Base-by-base conservation (phyloP, 164 flowering plant species). In the Liriodendron chinense region DNA sequence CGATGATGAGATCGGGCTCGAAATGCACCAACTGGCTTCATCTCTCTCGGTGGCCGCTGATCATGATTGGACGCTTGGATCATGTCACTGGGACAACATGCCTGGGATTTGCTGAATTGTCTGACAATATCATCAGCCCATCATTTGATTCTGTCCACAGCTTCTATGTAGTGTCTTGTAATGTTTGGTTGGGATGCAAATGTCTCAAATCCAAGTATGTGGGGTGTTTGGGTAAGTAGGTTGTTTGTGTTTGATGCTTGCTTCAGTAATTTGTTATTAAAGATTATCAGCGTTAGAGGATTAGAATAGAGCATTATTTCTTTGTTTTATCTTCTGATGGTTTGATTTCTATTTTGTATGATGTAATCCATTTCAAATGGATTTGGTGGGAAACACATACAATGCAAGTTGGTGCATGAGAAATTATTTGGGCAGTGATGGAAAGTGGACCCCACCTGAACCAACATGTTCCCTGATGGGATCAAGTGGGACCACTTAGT, bases 21-120 rank as follows among this genome's bases (percentile, higher is more conserved):
- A 85, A 3, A 70, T 79, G 81, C 86, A 83, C 21, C 88, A 82
- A 0, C 20, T 81, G 26, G 76, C 77, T 25, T 71, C 84, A 23
- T 47, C 76, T 16, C 61, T 74, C 62, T 47, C 76, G 7, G 62
- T 28, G 22, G 7, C 75, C 12, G 59, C 18, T n/a, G 81, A 80
- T 23, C 80, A 78, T 1, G 82, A 86, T 18, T 81, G 86, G 88
- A 75, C 74, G 34, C 16, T 80, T 6, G 68, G 59, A 24, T 73
- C 75, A 2, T 73, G 75, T 73, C 21, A 67, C 13, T 73, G 75
- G 75, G 64, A 73, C 69, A 73, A 73, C 80, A 76, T 88, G 83
- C 85, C 93, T 0, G 77, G 80, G 16, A 84, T 89, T 72, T 83
- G 87, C 67, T 86, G 73, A 84, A 57, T 13, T 53, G 59, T 53